Base-by-base conservation (phyloP, 768 basidiomycete genomes). In the Termitomyces sp. region DNA sequence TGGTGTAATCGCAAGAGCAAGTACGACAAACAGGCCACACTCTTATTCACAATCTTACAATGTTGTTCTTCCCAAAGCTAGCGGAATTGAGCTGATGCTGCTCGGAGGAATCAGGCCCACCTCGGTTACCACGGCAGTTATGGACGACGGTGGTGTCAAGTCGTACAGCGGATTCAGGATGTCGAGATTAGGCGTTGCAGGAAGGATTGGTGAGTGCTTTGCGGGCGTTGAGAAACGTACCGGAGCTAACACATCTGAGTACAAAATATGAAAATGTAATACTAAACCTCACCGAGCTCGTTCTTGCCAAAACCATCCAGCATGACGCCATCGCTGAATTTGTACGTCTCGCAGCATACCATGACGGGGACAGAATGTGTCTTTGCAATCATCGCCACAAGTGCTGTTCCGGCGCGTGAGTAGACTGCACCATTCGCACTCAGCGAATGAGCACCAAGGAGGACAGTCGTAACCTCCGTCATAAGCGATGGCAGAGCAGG, bases 341-440 rank as follows among this genome's bases (percentile, higher is more conserved):
- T 99, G 76, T 98, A 98, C 4, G 97, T 99, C 73, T 98, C 97
- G 65, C 95, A 97, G 62, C 94, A 98, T 26, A 97, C 94, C 36
- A 99, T 84, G 7, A 98, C 94, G 5, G 97, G 96, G 0, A 98
- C 89, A 24, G 86, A 87, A 65, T 88, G 83, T 48, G 85, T 84
- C 70, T 92, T 92, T 1, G 93, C 92, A 80, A 98, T 86, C 95
- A 98, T 96, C 1, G 95, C 92, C 6, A 98, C 93, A 64, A 94
- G 81, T 0, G 96, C 96, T 3, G 95, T 98, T 28, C 97, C 97
- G 0, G 94, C 93, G 52, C 97, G 82, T 11, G 94, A 91, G 69
- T 90, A 96, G 3, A 98, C 90, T 2, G 93, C 86, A 8, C 97
- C 97, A 61, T 99, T 97, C 3, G 95, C 88, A 67, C 95, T 91